phyloP scores from a whole-genome alignment of 1,284 basidiomycete species.

The Fomitopsis palustris region DNA sequence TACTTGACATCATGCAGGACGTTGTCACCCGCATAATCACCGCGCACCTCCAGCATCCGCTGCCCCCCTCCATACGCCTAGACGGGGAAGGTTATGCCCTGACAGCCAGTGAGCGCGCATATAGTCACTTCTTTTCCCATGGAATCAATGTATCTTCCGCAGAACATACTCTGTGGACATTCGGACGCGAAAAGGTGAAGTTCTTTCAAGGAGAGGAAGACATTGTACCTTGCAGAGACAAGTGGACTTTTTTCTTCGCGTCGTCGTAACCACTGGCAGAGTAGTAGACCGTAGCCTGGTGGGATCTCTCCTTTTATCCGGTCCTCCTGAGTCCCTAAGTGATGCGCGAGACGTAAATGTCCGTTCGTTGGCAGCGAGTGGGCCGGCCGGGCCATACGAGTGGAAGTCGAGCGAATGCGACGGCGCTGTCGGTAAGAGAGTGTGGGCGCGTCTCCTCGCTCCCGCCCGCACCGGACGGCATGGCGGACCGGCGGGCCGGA shows the following conservation, averaged over 20 bases:
- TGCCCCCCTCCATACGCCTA: constrained; percentile 15
- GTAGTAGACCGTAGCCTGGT: background rate
- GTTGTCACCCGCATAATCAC: constrained; percentile 17
- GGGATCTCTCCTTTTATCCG: background rate
- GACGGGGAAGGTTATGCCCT: constrained; percentile 17
- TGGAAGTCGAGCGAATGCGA: background rate
- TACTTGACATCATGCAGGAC: no score
- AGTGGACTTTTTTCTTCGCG: constrained; percentile 25
- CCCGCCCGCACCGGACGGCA: background rate
- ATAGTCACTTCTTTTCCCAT: background rate
- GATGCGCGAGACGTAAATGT: background rate
- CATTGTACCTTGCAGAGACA: constrained; percentile 17
- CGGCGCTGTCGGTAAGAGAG: no score
- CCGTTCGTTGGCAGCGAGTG: background rate
- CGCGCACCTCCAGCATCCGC: constrained; percentile 13
- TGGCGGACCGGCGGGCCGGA: background rate
- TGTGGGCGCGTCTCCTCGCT: background rate
- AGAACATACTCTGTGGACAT: constrained; percentile 20
- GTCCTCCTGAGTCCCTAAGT: background rate
- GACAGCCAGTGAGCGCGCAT: constrained; percentile 17
- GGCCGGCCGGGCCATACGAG: constrained; percentile 1
- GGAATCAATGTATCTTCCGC: background rate
- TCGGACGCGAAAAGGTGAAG: constrained; percentile 15
- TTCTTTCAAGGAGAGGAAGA: constrained; percentile 22
- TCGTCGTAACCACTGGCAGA: background rate